Percentiles rank a stretch among this genome's conserved stretches.
Evolutionary conservation across 1,284 basidiomycete species (phyloP).

Genomic region (Leccinum angustisporum): DNA sequence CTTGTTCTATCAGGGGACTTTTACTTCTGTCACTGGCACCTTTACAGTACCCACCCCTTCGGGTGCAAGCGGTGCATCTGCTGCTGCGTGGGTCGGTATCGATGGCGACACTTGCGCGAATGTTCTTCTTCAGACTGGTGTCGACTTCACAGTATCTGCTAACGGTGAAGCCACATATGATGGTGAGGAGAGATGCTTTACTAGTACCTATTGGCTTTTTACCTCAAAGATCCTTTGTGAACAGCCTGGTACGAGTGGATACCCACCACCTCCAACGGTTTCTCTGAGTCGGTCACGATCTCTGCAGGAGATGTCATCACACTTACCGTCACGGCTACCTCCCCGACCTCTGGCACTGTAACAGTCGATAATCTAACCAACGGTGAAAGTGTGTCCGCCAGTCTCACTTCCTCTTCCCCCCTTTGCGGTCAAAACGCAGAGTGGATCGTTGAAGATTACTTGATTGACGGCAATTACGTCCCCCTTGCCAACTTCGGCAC

Average conservation of each 20-base stretch:
- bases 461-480: neutral
- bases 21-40: slow-evolving; percentile 5
- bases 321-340: slow-evolving; percentile 1
- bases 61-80: neutral
- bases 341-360: slow-evolving; percentile 1
- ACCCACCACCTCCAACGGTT: neutral
- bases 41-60: slow-evolving; percentile 3
- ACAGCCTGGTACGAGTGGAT: slow-evolving; percentile 8
- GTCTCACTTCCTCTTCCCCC: neutral
- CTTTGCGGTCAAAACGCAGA: slow-evolving; percentile 6
- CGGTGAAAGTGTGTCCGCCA: neutral
- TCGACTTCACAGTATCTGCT: neutral
- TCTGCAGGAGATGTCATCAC: slow-evolving; percentile 7
- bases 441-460: slow-evolving; percentile 16
- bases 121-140: slow-evolving; percentile 11
- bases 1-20: slow-evolving; percentile 5
- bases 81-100: slow-evolving; percentile 11
- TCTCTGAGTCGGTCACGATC: slow-evolving; percentile 1
- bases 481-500: slow-evolving; percentile 3
- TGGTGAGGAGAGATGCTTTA: neutral
- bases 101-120: slow-evolving; percentile 5
- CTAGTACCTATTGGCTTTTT: neutral
- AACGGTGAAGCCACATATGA: neutral
- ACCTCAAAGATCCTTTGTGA: neutral
- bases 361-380: slow-evolving; percentile 8